Evolutionary conservation across 495 filamentous ascomycete genomes (phyloP), one percentile per base, ranked within the genome.

Genomic region (Symbiotaphrina buchneri): DNA sequence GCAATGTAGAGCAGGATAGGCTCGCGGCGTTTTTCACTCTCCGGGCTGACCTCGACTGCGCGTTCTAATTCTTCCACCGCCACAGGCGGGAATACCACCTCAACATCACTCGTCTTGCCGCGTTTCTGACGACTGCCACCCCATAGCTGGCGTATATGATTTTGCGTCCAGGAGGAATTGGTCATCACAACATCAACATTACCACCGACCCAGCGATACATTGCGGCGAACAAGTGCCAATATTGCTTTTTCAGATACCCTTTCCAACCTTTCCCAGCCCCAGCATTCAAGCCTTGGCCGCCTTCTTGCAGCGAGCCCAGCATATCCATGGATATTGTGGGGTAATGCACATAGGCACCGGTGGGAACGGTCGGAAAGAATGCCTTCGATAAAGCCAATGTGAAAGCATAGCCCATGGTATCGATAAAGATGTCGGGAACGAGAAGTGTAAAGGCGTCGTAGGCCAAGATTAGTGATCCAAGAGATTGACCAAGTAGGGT

Each of bases 271-370:
- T 51, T 59, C 4, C 83, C 83, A 19, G 70, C 59, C 19, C 83
- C 82, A 5, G 81, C 78, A 47, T 94, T 83, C 31, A 87, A 55
- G 4, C 83, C 85, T 37, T 82, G 70, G 6, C 57, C 49, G n/a
- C 63, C 71, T 10, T 76, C 65, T 35, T 81, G 63, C 7, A 97
- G 70, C 13, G 79, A 81, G 24, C 58, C 60, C 4, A 97, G 71
- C 87, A 97, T 97, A 48, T 97, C 90, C 20, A 85, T 97, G 4
- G 83, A 93, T 28, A 97, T 97, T 27, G 87, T 94, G 4, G 87
- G 87, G 46, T 94, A 97, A 49, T 97, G 87, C 2, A 97, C 84
- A 44, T 97, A 97, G 10, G 87, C 87, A 21, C 63, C 80, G 2
- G 80, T 90, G 3, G 90, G 83, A 13, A 94, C 68, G 10, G 53